These are phyloP conservation scores for Pleurostoma richardsiae DNA, from an alignment of 2,329 filamentous ascomycete species.

Conservation along the genomic window DNA sequence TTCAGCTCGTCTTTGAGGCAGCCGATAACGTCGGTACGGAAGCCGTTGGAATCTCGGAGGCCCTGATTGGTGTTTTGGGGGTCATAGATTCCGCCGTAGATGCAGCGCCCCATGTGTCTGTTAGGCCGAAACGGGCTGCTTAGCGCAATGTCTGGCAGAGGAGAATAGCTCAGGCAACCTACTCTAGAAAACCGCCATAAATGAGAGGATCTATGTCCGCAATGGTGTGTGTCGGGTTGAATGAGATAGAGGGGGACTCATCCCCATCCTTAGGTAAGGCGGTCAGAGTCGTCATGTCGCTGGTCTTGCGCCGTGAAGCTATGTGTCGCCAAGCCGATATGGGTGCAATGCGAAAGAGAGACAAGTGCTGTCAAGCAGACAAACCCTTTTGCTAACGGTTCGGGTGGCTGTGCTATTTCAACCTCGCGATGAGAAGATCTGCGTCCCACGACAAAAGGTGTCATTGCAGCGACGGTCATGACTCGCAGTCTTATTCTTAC, in stretches of 20 bases:
- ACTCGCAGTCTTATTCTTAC: too few relatives aligned
- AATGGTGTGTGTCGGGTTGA: constrained; percentile 60
- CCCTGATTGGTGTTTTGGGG: constrained; percentile 52
- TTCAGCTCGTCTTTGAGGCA: constrained; percentile 66
- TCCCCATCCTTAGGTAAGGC: constrained; percentile 49
- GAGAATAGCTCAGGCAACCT: constrained; percentile 19
- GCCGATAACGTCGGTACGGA: constrained; percentile 71
- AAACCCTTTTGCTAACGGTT: background rate
- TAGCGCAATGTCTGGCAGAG: background rate
- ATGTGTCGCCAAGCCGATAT: too few relatives aligned
- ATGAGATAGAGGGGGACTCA: constrained; percentile 56
- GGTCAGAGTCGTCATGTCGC: constrained; percentile 68
- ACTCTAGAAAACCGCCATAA: constrained; percentile 83
- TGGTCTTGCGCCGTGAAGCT: background rate
- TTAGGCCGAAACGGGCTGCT: background rate
- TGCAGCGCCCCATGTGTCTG: constrained; percentile 84
- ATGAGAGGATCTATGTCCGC: constrained; percentile 74
- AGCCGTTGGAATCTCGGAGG: constrained; percentile 69
- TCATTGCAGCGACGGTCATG: too few relatives aligned
- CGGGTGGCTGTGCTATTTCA: background rate
- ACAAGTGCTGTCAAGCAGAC: too few relatives aligned
- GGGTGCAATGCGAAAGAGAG: too few relatives aligned
- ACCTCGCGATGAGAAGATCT: background rate
- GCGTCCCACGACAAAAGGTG: background rate
- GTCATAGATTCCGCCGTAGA: constrained; percentile 82